Percentiles rank a stretch among this genome's conserved stretches.
These are phyloP conservation scores for Globisporangium spinosum DNA, from an alignment of 352 stramenopile genomes.

Conservation along the genomic window DNA sequence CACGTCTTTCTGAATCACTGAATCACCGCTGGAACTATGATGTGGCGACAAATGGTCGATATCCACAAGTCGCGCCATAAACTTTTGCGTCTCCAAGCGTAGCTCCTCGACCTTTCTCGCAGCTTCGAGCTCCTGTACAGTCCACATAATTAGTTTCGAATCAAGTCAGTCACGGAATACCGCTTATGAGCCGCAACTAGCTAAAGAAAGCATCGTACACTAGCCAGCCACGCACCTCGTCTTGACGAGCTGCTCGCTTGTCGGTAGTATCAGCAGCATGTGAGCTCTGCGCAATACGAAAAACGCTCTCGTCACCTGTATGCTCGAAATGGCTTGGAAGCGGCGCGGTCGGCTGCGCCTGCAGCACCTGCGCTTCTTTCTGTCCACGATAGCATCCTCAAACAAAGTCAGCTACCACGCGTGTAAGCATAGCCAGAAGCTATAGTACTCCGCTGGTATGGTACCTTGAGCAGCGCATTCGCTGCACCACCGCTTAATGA, in stretches of 20 bases:
- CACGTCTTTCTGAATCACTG: background rate
- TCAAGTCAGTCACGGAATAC: background rate
- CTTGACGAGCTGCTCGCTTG: background rate
- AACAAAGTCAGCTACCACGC: background rate
- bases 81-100: conserved; percentile 10
- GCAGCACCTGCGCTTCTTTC: conserved; percentile 6
- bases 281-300: too few relatives aligned
- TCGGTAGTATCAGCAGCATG: background rate
- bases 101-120: conserved; percentile 9
- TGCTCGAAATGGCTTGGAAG: background rate
- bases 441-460: background rate
- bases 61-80: conserved; percentile 3
- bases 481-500: background rate
- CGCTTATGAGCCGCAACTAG: background rate
- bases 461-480: background rate
- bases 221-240: background rate
- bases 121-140: background rate
- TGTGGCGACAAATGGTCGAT: background rate
- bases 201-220: background rate
- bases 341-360: background rate
- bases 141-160: background rate
- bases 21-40: background rate
- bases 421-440: background rate
- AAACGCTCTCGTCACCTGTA: background rate
- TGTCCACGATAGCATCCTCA: background rate